These are phyloP conservation scores for Daldinia decipiens DNA, from an alignment of 495 filamentous ascomycete genomes.

Conservation along the genomic window DNA sequence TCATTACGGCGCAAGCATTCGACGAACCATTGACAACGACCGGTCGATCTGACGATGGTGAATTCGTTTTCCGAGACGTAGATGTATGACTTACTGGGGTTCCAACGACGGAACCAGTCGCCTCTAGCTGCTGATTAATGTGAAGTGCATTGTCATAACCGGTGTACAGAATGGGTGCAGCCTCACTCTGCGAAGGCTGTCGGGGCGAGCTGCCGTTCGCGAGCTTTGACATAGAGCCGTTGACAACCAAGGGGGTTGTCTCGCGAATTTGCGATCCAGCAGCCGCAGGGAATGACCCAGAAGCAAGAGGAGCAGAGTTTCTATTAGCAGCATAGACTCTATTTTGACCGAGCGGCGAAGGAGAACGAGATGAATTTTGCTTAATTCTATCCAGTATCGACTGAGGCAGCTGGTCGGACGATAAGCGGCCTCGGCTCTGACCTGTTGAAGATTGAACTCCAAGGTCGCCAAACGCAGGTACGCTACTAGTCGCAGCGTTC, in stretches of 20 bases:
- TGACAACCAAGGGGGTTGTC: slow-evolving; percentile 58
- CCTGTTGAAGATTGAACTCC: slow-evolving; percentile 41
- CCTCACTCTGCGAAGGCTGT: slow-evolving; percentile 44
- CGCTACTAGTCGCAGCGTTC: slow-evolving; percentile 49
- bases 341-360: slow-evolving; percentile 62
- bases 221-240: slow-evolving; percentile 53
- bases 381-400: slow-evolving; percentile 62
- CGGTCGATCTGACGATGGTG: slow-evolving; percentile 53
- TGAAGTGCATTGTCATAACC: slow-evolving; percentile 55
- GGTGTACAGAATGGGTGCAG: slow-evolving; percentile 38
- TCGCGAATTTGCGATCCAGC: slow-evolving; percentile 45
- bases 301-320: slow-evolving; percentile 51
- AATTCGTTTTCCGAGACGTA: slow-evolving; percentile 36
- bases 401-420: slow-evolving; percentile 62
- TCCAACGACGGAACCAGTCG: slow-evolving; percentile 35
- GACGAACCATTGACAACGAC: slow-evolving; percentile 63
- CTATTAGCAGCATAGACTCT: slow-evolving; percentile 57
- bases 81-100: slow-evolving; percentile 32
- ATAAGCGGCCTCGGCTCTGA: slow-evolving; percentile 55
- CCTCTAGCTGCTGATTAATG: slow-evolving; percentile 50
- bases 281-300: slow-evolving; percentile 48
- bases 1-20: slow-evolving; percentile 11
- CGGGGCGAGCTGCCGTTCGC: slow-evolving; percentile 37
- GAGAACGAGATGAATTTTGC: slow-evolving; percentile 61
- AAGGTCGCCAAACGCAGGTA: slow-evolving; percentile 58